Base-by-base conservation (phyloP, 169 alveolate species). In the Plasmodium coatneyi region DNA sequence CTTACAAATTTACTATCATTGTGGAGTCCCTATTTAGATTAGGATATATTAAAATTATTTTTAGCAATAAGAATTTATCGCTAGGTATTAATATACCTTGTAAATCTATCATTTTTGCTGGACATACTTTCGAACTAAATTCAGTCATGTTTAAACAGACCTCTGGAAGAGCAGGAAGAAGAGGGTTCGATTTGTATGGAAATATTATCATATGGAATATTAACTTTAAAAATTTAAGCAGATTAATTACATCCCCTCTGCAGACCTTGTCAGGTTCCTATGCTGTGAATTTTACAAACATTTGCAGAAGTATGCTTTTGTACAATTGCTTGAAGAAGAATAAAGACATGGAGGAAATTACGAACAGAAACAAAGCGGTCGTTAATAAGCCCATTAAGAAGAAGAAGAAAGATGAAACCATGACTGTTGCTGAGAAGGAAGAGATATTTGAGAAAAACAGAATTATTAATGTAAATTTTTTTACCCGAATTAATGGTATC, bases 11-110 rank as follows among this genome's bases (percentile, higher is more conserved):
- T 92, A 95, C 97, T 14, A 95, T 93, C 93, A 80, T 92, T 14
- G 98, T 98, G 30, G 99, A 98, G 80, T 95, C 98, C 16, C 95
- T 97, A 49, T 97, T 96, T 92, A 80, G 99, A 25, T 87, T 95
- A 92, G 98, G 98, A 12, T 98, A 84, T 93, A 46, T 97, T 71
- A 93, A 95, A 79, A 97, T 98, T 56, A 96, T 98, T 32, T 95
- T 98, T 60, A 96, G 98, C 74, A 97, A 98, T 39, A 96, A 97
- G 70, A 97, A 98, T 2, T 94, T 98, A 80, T 98, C 99, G 0
- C 96, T 98, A 76, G 99, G 99, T 46, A 97, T 98, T 90, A 97
- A 98, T 95, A 97, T 98, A 96, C 99, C 99, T 28, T 97, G 98
- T 91, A 95, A 96, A 82, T 94, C 98, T 25, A 97, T 97, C 32